These are phyloP conservation scores for Stagonosporopsis cucurbitacearum DNA, from an alignment of 2,329 filamentous ascomycete species.

Conservation along the genomic window DNA sequence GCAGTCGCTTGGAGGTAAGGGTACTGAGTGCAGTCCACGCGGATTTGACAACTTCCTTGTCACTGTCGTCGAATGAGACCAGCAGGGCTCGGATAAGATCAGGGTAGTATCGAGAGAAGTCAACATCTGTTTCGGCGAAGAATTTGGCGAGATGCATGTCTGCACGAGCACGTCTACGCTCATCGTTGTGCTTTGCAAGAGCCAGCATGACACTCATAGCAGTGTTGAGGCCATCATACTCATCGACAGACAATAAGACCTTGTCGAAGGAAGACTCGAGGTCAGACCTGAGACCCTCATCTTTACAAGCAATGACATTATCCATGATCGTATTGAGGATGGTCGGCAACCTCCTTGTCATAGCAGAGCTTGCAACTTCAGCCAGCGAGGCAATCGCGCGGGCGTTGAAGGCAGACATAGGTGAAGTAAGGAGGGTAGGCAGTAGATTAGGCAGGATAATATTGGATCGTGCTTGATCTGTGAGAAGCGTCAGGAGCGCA, in stretches of 20 bases:
- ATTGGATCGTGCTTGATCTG: slow-evolving; percentile 90
- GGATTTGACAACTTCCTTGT: slow-evolving; percentile 83
- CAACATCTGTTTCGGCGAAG: slow-evolving; percentile 79
- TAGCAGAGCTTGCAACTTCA: slow-evolving; percentile 85
- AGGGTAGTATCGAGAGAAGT: slow-evolving; percentile 95
- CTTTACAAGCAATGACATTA: slow-evolving; percentile 79
- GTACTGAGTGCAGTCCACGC: slow-evolving; percentile 86
- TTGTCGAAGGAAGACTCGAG: slow-evolving; percentile 84
- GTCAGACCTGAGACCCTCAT: slow-evolving; percentile 75
- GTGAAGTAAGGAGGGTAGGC: slow-evolving; percentile 86
- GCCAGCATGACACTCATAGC: slow-evolving; percentile 92
- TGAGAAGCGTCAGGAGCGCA: slow-evolving; percentile 90
- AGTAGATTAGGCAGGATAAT: slow-evolving; percentile 96
- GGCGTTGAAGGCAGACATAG: slow-evolving; percentile 94
- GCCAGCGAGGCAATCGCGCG: slow-evolving; percentile 91
- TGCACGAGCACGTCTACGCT: slow-evolving; percentile 78
- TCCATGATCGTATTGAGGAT: slow-evolving; percentile 96
- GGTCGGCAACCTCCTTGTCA: slow-evolving; percentile 86
- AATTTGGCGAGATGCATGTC: slow-evolving; percentile 84
- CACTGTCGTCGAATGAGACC: slow-evolving; percentile 88
- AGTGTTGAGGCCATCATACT: slow-evolving; percentile 93
- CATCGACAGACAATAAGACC: slow-evolving; percentile 90
- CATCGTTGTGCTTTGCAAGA: slow-evolving; percentile 91
- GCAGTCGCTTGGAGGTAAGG: slow-evolving; percentile 80
- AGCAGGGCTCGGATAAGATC: slow-evolving; percentile 91